Evolutionary conservation across 352 stramenopile genomes (phyloP), one percentile per base, ranked within the genome.

Genomic region (Globisporangium viniferum): DNA sequence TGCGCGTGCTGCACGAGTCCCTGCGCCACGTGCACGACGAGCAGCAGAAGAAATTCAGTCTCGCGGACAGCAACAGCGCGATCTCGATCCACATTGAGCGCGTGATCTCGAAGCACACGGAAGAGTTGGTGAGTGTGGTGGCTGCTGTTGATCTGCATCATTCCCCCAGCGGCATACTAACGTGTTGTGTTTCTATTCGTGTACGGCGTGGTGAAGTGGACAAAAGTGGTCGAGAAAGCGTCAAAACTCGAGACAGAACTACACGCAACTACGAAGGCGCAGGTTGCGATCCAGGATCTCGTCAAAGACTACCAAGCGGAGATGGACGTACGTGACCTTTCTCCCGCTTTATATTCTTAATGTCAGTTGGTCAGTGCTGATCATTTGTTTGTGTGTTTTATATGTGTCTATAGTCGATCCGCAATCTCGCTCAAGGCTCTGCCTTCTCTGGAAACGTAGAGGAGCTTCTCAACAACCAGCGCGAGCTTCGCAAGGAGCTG

Each of bases 11-110:
- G 10, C 79, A 92, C 49, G 83, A 90, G 59, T 79, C 79, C 24
- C 44, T 93, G 41, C 77, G 74, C 18, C 76, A 87, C 20, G 73
- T 74, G 10, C 79, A 89, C 68, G 74, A 91, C 46, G 82, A 91
- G 54, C 67, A 78, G 2, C 79, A 83, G 60, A 78, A 78, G 39
- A 86, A 82, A 59, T 82, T 92, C 24, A 93, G 81, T 41, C 70
- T 91, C 10, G 74, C 75, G 10, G 79, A 90, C 58, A 70, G 72
- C 46, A 78, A 74, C 49, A 92, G 79, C 64, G 75, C 72, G 1
- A 73, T 93, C 29, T 82, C 78, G 22, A 78, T 89, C 7, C 82
- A 93, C 64, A 86, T 93, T 62, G 81, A 93, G 55, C 82, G 82
- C 57, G 68, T 89, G 59, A 73, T 93, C 22, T 67, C 73, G 58